phyloP scores from a whole-genome alignment of 768 basidiomycete genomes.

The Cystofilobasidium capitatum region DNA sequence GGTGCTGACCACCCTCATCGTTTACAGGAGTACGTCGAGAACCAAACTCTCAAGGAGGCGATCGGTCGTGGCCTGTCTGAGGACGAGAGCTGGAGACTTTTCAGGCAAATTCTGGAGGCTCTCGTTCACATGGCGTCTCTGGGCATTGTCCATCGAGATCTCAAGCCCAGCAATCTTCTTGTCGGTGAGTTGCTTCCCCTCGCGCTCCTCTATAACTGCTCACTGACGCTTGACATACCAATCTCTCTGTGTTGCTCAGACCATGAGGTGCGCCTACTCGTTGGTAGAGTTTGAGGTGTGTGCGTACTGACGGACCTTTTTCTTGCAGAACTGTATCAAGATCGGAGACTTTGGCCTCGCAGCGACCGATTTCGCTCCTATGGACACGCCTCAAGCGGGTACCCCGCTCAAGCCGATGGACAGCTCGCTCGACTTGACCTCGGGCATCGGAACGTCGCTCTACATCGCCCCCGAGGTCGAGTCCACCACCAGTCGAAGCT shows the following conservation, averaged over 20 bases:
- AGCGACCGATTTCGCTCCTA: slow-evolving; percentile 28
- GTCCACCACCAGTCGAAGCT: slow-evolving; percentile 45
- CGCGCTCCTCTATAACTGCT: too few relatives aligned
- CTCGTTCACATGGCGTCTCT: slow-evolving; percentile 77
- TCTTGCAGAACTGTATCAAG: slow-evolving; percentile 38
- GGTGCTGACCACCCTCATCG: neutral
- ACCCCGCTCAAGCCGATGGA: slow-evolving; percentile 28
- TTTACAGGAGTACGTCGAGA: slow-evolving; percentile 74
- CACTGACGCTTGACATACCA: too few relatives aligned
- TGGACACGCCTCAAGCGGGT: slow-evolving; percentile 29
- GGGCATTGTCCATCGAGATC: slow-evolving; percentile 65
- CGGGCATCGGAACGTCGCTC: slow-evolving; percentile 68
- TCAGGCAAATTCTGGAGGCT: slow-evolving; percentile 82
- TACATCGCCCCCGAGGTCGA: slow-evolving; percentile 91
- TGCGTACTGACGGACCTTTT: neutral
- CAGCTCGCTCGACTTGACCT: slow-evolving; percentile 35
- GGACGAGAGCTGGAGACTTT: slow-evolving; percentile 79
- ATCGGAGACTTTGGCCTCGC: slow-evolving; percentile 84
- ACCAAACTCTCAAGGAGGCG: slow-evolving; percentile 74
- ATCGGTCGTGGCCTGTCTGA: slow-evolving; percentile 72
- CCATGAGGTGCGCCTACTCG: neutral
- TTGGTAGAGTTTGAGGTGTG: slow-evolving; percentile 3
- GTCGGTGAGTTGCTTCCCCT: slow-evolving; percentile 53
- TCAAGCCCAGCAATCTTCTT: slow-evolving; percentile 89
- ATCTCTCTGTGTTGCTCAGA: too few relatives aligned